Conservation (phyloP, 73 alveolate species). For the Paramecium sexaurelia region DNA sequence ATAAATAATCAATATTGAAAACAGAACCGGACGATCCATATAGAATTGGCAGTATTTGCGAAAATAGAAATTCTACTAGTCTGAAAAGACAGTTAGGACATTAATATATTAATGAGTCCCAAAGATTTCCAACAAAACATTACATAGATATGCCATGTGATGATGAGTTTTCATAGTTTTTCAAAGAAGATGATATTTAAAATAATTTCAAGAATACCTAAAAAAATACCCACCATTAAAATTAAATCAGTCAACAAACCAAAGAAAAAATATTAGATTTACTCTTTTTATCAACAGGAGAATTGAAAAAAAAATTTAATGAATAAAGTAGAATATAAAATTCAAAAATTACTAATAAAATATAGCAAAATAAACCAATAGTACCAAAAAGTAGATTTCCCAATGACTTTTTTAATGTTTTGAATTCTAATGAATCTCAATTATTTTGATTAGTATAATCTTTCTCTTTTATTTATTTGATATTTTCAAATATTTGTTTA, state of each 20-base stretch:
- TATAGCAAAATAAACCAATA: neutral
- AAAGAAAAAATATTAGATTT: conserved; percentile 44
- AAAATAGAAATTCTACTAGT: neutral
- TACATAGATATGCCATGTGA: neutral
- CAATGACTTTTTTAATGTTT: conserved; percentile 36
- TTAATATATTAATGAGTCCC: neutral
- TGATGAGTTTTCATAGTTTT: neutral
- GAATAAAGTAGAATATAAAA: conserved; percentile 2
- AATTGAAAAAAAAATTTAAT: conserved; percentile 49
- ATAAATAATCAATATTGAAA: neutral
- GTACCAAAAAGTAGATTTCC: conserved; percentile 32
- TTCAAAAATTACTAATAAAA: conserved; percentile 23
- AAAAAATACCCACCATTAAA: neutral
- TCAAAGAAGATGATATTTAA: neutral
- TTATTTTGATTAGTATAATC: neutral
- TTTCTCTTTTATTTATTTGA: neutral
- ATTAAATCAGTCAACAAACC: neutral
- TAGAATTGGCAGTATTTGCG: neutral
- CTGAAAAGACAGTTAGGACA: neutral
- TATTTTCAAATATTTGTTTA: neutral
- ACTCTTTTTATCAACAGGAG: conserved; percentile 43
- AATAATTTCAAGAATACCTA: neutral
- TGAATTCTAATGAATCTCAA: conserved; percentile 29
- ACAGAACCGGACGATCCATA: conserved; percentile 45
- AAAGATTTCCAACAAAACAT: neutral